Evolutionary conservation across 176 grass and related monocot genomes (phyloP).

Genomic region (Oryza rufipogon): DNA sequence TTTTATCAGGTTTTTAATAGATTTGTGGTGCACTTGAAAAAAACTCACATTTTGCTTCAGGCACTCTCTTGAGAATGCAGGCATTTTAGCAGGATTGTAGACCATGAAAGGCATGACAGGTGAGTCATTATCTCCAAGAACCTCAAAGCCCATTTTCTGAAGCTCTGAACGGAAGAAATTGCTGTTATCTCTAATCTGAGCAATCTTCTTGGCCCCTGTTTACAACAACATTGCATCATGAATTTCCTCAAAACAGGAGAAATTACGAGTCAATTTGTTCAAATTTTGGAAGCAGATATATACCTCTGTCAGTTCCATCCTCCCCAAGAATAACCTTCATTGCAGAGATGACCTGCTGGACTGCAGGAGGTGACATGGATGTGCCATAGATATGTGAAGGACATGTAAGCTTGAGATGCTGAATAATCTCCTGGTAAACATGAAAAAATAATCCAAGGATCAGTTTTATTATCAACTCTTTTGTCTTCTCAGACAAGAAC

Average conservation of each 20-base stretch:
- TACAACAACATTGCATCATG: slow-evolving; percentile 35
- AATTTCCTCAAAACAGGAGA: slow-evolving; percentile 29
- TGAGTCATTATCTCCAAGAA: slow-evolving; percentile 95
- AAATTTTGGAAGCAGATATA: background rate
- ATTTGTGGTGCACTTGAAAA: background rate
- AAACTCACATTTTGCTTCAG: slow-evolving; percentile 79
- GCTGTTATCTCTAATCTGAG: slow-evolving; percentile 90
- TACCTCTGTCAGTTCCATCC: slow-evolving; percentile 93
- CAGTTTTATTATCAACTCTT: slow-evolving; percentile 37
- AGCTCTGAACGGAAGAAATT: slow-evolving; percentile 95
- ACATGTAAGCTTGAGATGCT: slow-evolving; percentile 73
- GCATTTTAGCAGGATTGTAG: slow-evolving; percentile 97
- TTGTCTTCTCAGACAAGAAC: slow-evolving; percentile 13
- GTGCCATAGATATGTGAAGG: slow-evolving; percentile 95
- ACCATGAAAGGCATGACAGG: slow-evolving; percentile 99
- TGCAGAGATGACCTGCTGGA: slow-evolving; percentile 91
- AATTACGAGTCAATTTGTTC: background rate
- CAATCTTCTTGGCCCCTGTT: slow-evolving; percentile 84
- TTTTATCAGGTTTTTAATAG: background rate
- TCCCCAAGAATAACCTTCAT: slow-evolving; percentile 90
- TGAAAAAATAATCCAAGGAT: background rate
- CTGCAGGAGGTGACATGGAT: slow-evolving; percentile 96
- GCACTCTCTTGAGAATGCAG: slow-evolving; percentile 96
- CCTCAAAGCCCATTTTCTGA: slow-evolving; percentile 97
- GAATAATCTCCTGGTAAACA: slow-evolving; percentile 79